These are phyloP conservation scores for Helminthosporium solani DNA, from an alignment of 2,329 filamentous ascomycete species.

Conservation along the genomic window DNA sequence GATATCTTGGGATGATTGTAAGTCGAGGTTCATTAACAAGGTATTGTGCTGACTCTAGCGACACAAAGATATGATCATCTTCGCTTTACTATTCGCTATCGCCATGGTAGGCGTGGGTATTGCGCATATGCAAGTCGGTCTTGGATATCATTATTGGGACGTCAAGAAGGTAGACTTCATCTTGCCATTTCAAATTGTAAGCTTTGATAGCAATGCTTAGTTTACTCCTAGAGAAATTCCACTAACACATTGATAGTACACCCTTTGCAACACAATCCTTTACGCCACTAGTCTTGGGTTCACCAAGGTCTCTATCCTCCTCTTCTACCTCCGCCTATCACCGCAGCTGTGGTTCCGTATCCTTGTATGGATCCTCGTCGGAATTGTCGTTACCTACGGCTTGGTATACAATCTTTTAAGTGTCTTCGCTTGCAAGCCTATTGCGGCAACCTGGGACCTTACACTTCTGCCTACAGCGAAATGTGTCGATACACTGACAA, in stretches of 20 bases:
- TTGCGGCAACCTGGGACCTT: slow-evolving; percentile 9
- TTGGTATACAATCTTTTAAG: slow-evolving; percentile 8
- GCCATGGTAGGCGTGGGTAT: slow-evolving; percentile 2
- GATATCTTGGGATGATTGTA: slow-evolving; percentile 7
- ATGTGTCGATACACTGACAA: slow-evolving; percentile 7
- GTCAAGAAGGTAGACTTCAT: slow-evolving; percentile 3
- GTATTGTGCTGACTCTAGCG: background rate
- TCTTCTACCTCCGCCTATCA: slow-evolving; percentile 6
- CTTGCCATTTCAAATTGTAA: slow-evolving; percentile 1
- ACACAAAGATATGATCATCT: slow-evolving; percentile 5
- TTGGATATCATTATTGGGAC: slow-evolving; percentile 12
- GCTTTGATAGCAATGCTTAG: background rate
- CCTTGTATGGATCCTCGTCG: slow-evolving; percentile 3
- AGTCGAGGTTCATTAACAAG: background rate
- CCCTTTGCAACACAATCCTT: slow-evolving; percentile 4
- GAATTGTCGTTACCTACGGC: slow-evolving; percentile 3
- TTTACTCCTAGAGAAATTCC: background rate
- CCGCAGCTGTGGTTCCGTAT: slow-evolving; percentile 9
- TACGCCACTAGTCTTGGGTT: slow-evolving; percentile 12
- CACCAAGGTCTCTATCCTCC: slow-evolving; percentile 9
- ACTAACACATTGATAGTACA: too few relatives aligned
- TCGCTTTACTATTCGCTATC: slow-evolving; percentile 1
- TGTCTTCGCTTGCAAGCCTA: slow-evolving; percentile 4
- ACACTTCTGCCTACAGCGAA: background rate
- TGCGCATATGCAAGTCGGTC: slow-evolving; percentile 7